These are phyloP conservation scores for Tuber aestivum DNA, from an alignment of 495 filamentous ascomycete species.

Conservation along the genomic window DNA sequence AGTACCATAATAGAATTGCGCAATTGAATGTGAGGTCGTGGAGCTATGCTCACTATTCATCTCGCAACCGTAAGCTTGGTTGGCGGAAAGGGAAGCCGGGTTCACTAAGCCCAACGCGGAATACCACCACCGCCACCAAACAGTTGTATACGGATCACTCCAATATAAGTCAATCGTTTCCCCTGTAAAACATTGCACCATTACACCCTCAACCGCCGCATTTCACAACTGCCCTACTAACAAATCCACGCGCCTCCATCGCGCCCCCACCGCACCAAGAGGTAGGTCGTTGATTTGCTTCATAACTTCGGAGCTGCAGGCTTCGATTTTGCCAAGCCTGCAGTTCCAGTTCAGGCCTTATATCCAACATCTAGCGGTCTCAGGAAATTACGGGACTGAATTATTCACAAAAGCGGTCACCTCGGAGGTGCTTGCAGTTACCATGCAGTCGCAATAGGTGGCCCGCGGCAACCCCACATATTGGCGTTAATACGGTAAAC, in stretches of 20 bases:
- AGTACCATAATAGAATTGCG: neutral
- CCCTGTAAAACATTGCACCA: neutral
- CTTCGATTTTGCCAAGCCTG: neutral
- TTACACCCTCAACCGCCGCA: neutral
- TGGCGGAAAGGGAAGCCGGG: neutral
- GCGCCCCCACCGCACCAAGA: neutral
- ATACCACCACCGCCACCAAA: neutral
- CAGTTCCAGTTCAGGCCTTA: neutral
- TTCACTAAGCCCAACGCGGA: neutral
- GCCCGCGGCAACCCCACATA: neutral
- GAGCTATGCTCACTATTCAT: neutral
- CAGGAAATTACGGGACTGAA: neutral
- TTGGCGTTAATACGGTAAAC: neutral
- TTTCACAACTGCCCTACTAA: neutral
- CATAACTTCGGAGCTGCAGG: neutral
- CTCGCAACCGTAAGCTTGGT: neutral
- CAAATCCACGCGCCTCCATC: neutral
- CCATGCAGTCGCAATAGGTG: neutral
- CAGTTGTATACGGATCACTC: neutral
- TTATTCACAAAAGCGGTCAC: neutral
- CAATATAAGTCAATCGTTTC: neutral
- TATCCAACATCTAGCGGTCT: neutral
- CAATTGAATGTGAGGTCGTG: neutral
- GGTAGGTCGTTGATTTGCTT: neutral
- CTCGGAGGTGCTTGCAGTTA: neutral